phyloP scores from a whole-genome alignment of 495 filamentous ascomycete species.

The Neurospora sp. region DNA sequence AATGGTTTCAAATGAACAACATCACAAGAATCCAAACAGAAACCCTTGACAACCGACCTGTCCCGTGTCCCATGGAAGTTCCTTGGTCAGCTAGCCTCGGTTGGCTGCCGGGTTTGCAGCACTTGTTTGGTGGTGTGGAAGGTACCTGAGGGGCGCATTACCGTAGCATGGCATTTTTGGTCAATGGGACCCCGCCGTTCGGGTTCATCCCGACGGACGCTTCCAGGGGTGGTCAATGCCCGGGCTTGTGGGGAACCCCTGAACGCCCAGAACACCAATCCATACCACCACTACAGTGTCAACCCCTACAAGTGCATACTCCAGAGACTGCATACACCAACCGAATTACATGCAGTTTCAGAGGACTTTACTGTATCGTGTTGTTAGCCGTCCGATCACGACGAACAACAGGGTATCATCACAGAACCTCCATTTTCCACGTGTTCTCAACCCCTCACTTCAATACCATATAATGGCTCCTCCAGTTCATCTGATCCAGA shows the following conservation, averaged over 20 bases:
- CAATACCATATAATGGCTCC: background rate
- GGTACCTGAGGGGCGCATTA: background rate
- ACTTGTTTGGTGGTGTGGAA: background rate
- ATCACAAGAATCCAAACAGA: background rate
- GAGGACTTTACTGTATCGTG: no score
- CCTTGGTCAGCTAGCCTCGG: background rate
- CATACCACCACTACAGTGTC: background rate
- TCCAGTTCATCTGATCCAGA: background rate
- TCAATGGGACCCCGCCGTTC: background rate
- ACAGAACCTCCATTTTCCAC: background rate
- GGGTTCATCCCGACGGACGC: background rate
- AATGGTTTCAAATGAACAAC: background rate
- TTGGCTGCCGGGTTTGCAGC: background rate
- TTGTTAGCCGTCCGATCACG: background rate
- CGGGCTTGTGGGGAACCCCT: background rate
- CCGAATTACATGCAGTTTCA: no score
- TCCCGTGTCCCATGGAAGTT: background rate
- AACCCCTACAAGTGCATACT: no score
- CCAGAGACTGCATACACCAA: no score
- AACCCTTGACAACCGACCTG: background rate
- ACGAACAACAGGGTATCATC: background rate
- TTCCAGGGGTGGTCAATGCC: background rate
- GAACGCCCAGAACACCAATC: background rate
- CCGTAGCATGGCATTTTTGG: background rate
- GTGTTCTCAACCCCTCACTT: background rate